Conservation (phyloP, 352 stramenopile species). For the Discostella stelligera region DNA sequence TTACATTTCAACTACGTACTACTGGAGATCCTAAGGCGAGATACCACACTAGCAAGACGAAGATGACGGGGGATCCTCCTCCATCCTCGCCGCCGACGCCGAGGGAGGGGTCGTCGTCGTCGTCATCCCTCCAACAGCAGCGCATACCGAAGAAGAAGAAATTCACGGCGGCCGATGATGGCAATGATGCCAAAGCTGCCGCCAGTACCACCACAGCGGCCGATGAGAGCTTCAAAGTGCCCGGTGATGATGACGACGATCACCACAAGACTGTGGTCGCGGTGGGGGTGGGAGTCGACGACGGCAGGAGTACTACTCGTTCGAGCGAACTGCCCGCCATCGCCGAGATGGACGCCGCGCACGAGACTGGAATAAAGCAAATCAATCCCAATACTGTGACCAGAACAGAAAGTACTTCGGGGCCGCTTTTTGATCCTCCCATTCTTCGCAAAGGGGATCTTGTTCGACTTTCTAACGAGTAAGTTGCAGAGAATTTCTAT, state of each 20-base stretch:
- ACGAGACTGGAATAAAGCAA: not conserved
- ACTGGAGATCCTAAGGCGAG: not conserved
- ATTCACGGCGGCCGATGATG: constrained; percentile 1
- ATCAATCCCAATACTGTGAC: not conserved
- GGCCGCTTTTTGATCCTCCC: constrained; percentile 11
- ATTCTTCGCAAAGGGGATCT: constrained; percentile 44
- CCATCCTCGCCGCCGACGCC: not conserved
- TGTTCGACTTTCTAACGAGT: constrained; percentile 42
- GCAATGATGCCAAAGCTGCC: not conserved
- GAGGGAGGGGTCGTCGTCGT: no score
- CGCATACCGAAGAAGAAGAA: constrained; percentile 24
- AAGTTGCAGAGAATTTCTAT: constrained; percentile 2
- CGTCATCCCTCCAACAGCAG: constrained; percentile 5
- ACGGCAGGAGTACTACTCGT: not conserved
- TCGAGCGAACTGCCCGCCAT: not conserved
- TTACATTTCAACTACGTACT: not conserved
- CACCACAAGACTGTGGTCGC: not conserved
- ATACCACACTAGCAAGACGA: not conserved
- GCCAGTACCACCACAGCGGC: not conserved
- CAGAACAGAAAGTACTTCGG: not conserved
- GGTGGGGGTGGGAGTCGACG: not conserved
- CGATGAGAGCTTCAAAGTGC: not conserved
- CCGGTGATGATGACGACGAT: not conserved
- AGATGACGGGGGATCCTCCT: not conserved
- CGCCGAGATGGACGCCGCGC: not conserved